Conservation (phyloP, 371 early-diverging fungal species). For the Saksenaea oblongispora region DNA sequence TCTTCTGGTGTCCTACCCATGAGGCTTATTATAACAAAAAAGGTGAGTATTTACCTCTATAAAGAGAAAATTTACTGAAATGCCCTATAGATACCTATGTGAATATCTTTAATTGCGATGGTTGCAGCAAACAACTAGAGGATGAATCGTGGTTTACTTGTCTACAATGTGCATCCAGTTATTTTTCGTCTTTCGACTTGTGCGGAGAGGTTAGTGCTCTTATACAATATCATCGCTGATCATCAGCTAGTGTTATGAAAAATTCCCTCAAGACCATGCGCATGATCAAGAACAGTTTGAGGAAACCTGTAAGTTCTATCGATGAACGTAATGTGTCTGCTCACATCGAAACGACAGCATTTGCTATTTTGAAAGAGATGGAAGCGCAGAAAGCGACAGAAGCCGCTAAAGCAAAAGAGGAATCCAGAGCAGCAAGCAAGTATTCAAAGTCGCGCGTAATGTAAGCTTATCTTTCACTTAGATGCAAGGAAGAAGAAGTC, state of each 20-base stretch:
- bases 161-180: slow-evolving; percentile 63
- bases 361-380: slow-evolving; percentile 45
- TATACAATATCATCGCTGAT: neutral
- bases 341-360: slow-evolving; percentile 31
- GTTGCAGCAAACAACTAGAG: slow-evolving; percentile 58
- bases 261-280: slow-evolving; percentile 51
- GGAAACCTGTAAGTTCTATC: slow-evolving; percentile 53
- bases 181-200: slow-evolving; percentile 74
- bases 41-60: slow-evolving; percentile 33
- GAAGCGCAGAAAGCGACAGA: slow-evolving; percentile 57
- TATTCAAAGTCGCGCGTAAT: neutral
- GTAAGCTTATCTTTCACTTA: neutral
- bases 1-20: slow-evolving; percentile 88
- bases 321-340: slow-evolving; percentile 27
- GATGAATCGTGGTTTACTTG: slow-evolving; percentile 73
- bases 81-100: slow-evolving; percentile 59
- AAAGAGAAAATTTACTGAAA: neutral
- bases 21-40: slow-evolving; percentile 57
- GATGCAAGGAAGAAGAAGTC: slow-evolving; percentile 36
- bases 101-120: slow-evolving; percentile 73
- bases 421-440: slow-evolving; percentile 36
- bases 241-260: slow-evolving; percentile 55
- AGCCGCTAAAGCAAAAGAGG: slow-evolving; percentile 41
- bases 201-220: slow-evolving; percentile 55
- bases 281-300: slow-evolving; percentile 63